Evolutionary conservation across 2,329 filamentous ascomycete species (phyloP).

Genomic region (Chlorencoelia australis): DNA sequence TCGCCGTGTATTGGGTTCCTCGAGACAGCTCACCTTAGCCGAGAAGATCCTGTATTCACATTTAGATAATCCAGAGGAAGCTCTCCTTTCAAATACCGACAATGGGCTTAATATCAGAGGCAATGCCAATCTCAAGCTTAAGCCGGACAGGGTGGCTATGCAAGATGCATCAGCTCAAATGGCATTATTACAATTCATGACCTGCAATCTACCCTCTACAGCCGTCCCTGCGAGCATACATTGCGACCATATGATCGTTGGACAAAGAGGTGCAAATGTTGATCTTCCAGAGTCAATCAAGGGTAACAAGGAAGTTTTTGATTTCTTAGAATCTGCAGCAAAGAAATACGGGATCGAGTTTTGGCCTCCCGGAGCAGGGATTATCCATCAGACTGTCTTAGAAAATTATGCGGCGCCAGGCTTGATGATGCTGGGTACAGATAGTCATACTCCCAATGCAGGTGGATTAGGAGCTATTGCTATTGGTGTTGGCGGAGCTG

Average conservation of each 20-base stretch:
- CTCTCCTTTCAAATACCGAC: conserved; percentile 70
- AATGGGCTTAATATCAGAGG: conserved; percentile 79
- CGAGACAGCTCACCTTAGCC: conserved; percentile 65
- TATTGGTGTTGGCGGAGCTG: conserved; percentile 93
- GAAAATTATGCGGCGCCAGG: conserved; percentile 98
- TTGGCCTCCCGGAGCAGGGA: conserved; percentile 87
- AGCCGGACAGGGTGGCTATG: conserved; percentile 96
- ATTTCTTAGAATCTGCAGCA: conserved; percentile 87
- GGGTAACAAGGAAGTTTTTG: conserved; percentile 94
- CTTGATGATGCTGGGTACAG: conserved; percentile 97
- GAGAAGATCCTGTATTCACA: conserved; percentile 99
- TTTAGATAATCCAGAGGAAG: conserved; percentile 80
- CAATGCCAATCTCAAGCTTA: conserved; percentile 87
- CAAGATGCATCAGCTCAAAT: conserved; percentile 98
- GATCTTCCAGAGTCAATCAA: conserved; percentile 79
- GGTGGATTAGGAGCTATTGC: conserved; percentile 88
- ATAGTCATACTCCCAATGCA: conserved; percentile 96
- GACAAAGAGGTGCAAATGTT: conserved; percentile 76
- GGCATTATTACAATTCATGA: conserved; percentile 98
- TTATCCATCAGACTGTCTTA: conserved; percentile 94
- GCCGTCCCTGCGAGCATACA: conserved; percentile 96
- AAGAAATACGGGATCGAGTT: conserved; percentile 93
- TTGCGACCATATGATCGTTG: conserved; percentile 98
- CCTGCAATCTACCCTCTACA: conserved; percentile 77
- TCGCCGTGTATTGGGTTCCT: conserved; percentile 55